Evolutionary conservation across 1,284 basidiomycete genomes (phyloP), one percentile per base, ranked within the genome.

Genomic region (Naganishia sp.): DNA sequence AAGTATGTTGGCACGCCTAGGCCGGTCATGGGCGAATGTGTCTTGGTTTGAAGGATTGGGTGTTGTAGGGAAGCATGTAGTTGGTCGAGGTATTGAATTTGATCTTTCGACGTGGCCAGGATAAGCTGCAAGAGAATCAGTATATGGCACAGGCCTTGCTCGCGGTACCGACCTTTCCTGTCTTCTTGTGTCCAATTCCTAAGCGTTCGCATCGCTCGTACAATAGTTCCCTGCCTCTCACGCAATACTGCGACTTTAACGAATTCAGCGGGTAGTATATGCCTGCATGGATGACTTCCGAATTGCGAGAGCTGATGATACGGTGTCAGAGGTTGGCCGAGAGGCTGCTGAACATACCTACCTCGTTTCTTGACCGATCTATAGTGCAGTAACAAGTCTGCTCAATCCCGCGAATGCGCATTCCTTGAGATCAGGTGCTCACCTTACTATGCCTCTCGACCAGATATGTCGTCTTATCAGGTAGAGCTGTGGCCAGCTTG

Each of bases 281-380:
- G 86, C 90, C 91, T 68, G 92, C 91, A 80, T 97, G 94, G 50
- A 97, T 90, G 17, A 99, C 95, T 75, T 98, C 95, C 1, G 92
- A 95, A 76, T 97, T 97, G 23, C 95, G 87, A 45, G 93, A 93
- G 76, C 91, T 94, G 67, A 25, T 13, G 21, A 17, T 67, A 42
- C 46, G 57, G 35, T 47, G 17, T 51, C 18, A 28, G 51, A 17
- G n/a, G 32, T 28, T 28, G 49, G 15, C 3, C 25, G 23, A 18
- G 51, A 31, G 45, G 35, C 39, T 10, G n/a, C 39, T 2, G 31
- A 43, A 28, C 15, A 63, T 49, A 68, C 80, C 60, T 72, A 89
- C 92, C 90, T 94, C 15, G 83, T 92, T 75, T 94, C 92, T 75
- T 92, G 87, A 2, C 92, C 92, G 1, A 78, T 58, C 54, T 63